Base-by-base conservation (phyloP, 352 stramenopile genomes). In the Globisporangium canariense region DNA sequence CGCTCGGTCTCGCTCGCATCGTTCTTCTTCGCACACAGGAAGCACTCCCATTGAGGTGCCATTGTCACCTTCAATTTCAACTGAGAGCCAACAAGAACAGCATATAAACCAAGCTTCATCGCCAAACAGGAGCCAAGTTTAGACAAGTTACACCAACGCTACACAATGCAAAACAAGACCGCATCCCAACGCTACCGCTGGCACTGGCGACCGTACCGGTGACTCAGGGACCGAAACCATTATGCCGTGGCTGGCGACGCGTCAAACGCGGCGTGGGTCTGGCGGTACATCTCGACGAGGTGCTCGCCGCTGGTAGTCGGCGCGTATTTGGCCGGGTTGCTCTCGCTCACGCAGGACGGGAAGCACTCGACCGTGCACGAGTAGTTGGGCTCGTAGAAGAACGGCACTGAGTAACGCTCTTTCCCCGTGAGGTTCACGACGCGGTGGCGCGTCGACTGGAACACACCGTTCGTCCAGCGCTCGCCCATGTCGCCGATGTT, bases 341-440 rank as follows among this genome's bases (percentile, higher is more conserved):
- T 67, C 10, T 60, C 67, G 52, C 63, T 83, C 47, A 86, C 74
- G 61, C 79, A 91, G 50, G 77, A 88, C 28, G 75, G 70, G 38
- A 91, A 83, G 58, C 76, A 87, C 66, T 78, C 72, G 28, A 91
- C 82, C 36, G 71, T 64, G 65, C 82, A 91, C 43, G 77, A 78
- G 50, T 85, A 91, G 64, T 91, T 88, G 16, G 82, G 82, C 52
- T 91, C 82, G 62, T 88, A 91, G 60, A 91, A 91, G 66, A 91
- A 89, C 38, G 82, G 79, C n/a, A 89, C 71, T n/a, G 82, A 91
- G 74, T 86, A 91, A 8, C 82, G 79, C 45, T 91, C 79, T 34
- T 73, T 70, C 14, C 82, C 82, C 10, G 69, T 78, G 4, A 66
- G 10, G 65, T 91, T 91, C 18, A 91, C 71, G 16, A 91, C 82